A percentile compares a stretch with the other conserved stretches of the same genome.
These are phyloP conservation scores for Skeletonema menzelii DNA, from an alignment of 108 stramenopile genomes.

Conservation along the genomic window DNA sequence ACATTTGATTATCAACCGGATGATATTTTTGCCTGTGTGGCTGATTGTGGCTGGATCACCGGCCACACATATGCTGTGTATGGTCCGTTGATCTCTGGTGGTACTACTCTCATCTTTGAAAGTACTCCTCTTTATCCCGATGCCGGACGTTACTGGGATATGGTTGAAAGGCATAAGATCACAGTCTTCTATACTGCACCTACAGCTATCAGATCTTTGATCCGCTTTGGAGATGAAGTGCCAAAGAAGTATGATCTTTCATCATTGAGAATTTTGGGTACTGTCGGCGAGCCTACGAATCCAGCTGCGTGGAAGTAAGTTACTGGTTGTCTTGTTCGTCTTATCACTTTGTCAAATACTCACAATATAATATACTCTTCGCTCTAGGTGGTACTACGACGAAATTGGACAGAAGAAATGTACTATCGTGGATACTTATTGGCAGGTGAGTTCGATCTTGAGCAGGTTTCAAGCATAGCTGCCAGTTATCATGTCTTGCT, in stretches of 20 bases:
- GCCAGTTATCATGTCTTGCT: background rate
- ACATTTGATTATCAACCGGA: conserved; percentile 67
- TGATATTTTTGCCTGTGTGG: conserved; percentile 87
- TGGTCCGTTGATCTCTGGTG: conserved; percentile 77
- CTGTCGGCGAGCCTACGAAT: conserved; percentile 91
- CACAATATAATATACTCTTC: too few relatives aligned
- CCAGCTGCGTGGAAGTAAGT: conserved; percentile 79
- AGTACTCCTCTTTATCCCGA: conserved; percentile 84
- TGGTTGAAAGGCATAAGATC: conserved; percentile 69
- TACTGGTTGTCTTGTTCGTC: too few relatives aligned
- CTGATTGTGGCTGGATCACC: conserved; percentile 91
- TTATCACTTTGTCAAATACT: too few relatives aligned
- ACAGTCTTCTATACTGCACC: conserved; percentile 90
- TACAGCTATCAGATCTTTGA: conserved; percentile 87
- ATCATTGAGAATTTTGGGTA: conserved; percentile 73
- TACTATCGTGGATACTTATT: conserved; percentile 87
- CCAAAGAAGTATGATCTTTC: conserved; percentile 81
- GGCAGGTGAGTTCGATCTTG: conserved; percentile 49
- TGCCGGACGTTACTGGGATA: conserved; percentile 81
- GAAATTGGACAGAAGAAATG: conserved; percentile 71
- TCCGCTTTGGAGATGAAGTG: conserved; percentile 73
- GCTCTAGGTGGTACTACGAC: conserved; percentile 74
- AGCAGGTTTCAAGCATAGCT: background rate
- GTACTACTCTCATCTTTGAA: conserved; percentile 85
- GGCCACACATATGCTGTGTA: conserved; percentile 90